Evolutionary conservation across 1,139 yeast genomes (phyloP), one percentile per base, ranked within the genome.

Genomic region (Blastobotrys indianensis): DNA sequence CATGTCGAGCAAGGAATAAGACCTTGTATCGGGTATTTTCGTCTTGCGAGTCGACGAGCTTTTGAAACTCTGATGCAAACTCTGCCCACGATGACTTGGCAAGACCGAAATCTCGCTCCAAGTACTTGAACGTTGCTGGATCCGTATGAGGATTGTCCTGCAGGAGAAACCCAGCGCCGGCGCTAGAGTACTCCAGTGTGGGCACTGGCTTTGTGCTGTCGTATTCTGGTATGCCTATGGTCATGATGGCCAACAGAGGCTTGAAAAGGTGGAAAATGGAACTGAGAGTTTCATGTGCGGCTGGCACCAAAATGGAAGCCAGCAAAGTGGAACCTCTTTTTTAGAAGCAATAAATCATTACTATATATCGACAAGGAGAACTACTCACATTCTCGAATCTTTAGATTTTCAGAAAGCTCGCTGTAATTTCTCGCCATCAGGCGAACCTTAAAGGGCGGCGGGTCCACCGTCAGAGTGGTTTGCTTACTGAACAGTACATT

Each of bases 1-100:
- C 94, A 57, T 85, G 94, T 49, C 94, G 70, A 1, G 85, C 88
- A 44, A 82, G 66, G 45, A 79, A 73, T 4, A 83, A 53, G 37
- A 83, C 59, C 59, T 82, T 82, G 61, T 80, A 79, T 17, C 59
- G 59, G 31, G 64, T 73, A 45, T 72, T 66, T 1, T 54, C 54
- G 0, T 58, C 61, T 2, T 74, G 68, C 1, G 52, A 25, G 1
- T 50, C 51, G 51, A 78, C 77, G 50, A 79, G 62, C 7, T 59
- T 49, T 0, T 61, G 50, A 11, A 81, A 48, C 23, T 69, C 63
- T 0, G 44, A 43, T 1, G 66, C 45, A 10, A 77, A 59, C 7
- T 68, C 64, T 0, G 56, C 52, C 87, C 87, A 82, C 1, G 77
- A 60, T 20, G 59, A 51, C 52, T 40, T 59, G 51, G 12, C 50